These are phyloP conservation scores for Syzygium aqueum DNA, from an alignment of 345 rosid species.

Conservation along the genomic window DNA sequence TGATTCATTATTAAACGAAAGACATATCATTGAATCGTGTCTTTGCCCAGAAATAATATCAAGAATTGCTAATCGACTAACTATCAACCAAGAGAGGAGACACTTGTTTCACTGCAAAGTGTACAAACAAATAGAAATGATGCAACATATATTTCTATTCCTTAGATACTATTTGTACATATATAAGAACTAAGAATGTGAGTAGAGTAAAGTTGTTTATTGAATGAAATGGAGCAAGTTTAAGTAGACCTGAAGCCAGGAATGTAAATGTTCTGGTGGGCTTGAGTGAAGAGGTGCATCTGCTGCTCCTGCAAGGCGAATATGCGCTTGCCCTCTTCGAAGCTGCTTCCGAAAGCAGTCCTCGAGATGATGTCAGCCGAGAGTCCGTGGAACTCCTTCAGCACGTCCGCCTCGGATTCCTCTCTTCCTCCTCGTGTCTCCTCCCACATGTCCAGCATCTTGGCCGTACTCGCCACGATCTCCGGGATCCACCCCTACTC, in stretches of 20 bases:
- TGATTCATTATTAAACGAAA: neutral
- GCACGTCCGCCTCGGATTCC: slow-evolving; percentile 58
- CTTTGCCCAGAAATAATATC: neutral
- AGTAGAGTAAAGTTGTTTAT: neutral
- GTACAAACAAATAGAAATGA: neutral
- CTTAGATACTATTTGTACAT: neutral
- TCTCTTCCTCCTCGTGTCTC: slow-evolving; percentile 37
- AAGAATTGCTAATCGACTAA: neutral
- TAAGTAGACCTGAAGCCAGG: slow-evolving; percentile 68
- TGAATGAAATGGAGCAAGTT: neutral
- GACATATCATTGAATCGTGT: neutral
- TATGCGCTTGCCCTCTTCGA: slow-evolving; percentile 62
- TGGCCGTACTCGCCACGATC: slow-evolving; percentile 39
- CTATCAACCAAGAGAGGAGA: too few species aligned
- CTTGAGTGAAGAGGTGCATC: slow-evolving; percentile 38
- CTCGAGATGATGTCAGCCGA: slow-evolving; percentile 67
- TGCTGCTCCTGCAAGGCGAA: slow-evolving; percentile 66
- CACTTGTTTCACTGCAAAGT: neutral
- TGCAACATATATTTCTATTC: neutral
- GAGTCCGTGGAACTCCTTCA: slow-evolving; percentile 43
- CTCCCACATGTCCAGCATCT: slow-evolving; percentile 64
- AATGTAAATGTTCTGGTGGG: slow-evolving; percentile 47
- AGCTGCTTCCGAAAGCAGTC: slow-evolving; percentile 81
- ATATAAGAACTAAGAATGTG: neutral
- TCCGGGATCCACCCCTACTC: slow-evolving; percentile 57